Evolutionary conservation across 805 yeast species (phyloP), one percentile per base, ranked within the genome.

Genomic region (Lipomyces sp.): DNA sequence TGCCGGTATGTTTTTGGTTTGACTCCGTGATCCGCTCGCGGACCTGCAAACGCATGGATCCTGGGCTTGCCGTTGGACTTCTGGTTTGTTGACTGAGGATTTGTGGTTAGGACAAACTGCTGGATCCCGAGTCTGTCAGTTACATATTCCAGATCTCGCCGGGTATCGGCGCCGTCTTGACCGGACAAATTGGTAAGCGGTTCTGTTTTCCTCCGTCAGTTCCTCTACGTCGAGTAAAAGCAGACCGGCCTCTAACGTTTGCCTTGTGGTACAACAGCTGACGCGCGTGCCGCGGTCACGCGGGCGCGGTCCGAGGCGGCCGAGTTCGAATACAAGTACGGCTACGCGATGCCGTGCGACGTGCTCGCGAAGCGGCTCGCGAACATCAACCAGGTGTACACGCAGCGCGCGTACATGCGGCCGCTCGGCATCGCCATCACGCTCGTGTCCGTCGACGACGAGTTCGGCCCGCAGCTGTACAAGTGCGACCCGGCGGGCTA

Each of bases 401-500:
- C 98, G 37, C 98, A 93, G 72, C 79, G 97, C 66, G 98, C 98
- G 10, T 91, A 91, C 70, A 93, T 93, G 98, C 82, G 98, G 70
- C 98, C 98, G 23, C 75, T 89, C 60, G 98, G 98, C 34, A 96
- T 91, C 53, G 87, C 95, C 26, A 76, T 89, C 65, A 88, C 96
- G 23, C 84, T 91, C 64, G 78, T 89, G 51, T 81, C 95, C 39
- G 83, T 86, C 50, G 97, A 89, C 68, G 96, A 88, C 65, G 95
- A 84, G 70, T 69, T 74, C 47, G 98, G 98, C 1, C 96, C 98
- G 24, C 81, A 82, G 63, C 76, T 93, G 53, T 89, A 79, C 74
- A 93, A 91, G 74, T 83, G 93, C 60, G 98, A 93, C 70, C 98
- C 98, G 16, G 98, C 98, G 2, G 98, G 98, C 6, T 91, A 91